Percentiles rank a stretch among this genome's conserved stretches.
Conservation (phyloP, 805 yeast species). For the Myxozyma vanderwaltii region DNA sequence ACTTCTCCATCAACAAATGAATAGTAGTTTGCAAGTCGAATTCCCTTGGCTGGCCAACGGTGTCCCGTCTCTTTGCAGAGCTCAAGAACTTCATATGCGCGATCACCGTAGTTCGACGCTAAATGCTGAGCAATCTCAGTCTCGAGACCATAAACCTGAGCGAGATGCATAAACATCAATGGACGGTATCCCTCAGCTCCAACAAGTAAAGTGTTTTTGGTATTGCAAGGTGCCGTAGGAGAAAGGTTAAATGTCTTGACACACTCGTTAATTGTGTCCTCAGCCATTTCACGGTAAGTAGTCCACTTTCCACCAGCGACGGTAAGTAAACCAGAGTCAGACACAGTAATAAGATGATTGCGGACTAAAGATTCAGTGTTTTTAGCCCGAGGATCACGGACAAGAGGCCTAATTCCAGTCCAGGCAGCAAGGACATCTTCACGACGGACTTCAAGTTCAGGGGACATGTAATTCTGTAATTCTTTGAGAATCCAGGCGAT, state of each 20-base stretch:
- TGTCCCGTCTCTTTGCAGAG: conserved; percentile 45
- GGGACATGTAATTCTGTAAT: conserved; percentile 76
- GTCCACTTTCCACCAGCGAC: conserved; percentile 99
- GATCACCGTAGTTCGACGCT: conserved; percentile 83
- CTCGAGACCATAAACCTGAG: conserved; percentile 74
- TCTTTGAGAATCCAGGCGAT: conserved; percentile 84
- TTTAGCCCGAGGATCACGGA: conserved; percentile 63
- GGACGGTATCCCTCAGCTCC: conserved; percentile 83
- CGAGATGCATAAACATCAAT: conserved; percentile 73
- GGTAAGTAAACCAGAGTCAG: conserved; percentile 77
- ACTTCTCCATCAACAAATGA: conserved; percentile 86
- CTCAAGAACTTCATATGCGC: conserved; percentile 70
- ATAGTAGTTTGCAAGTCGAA: conserved; percentile 59
- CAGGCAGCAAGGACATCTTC: conserved; percentile 92
- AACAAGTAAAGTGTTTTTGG: conserved; percentile 57
- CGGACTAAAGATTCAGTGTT: conserved; percentile 89
- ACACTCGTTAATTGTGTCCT: conserved; percentile 82
- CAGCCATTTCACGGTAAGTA: conserved; percentile 96
- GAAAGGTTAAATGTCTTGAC: conserved; percentile 52
- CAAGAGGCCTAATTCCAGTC: conserved; percentile 96
- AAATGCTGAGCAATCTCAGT: conserved; percentile 77
- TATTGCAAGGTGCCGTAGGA: conserved; percentile 45
- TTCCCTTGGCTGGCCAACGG: conserved; percentile 43
- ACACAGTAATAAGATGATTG: conserved; percentile 75
- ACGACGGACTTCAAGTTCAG: conserved; percentile 80